Base-by-base conservation (phyloP, 2,329 filamentous ascomycete species). In the Arthrobotrys megalospora region DNA sequence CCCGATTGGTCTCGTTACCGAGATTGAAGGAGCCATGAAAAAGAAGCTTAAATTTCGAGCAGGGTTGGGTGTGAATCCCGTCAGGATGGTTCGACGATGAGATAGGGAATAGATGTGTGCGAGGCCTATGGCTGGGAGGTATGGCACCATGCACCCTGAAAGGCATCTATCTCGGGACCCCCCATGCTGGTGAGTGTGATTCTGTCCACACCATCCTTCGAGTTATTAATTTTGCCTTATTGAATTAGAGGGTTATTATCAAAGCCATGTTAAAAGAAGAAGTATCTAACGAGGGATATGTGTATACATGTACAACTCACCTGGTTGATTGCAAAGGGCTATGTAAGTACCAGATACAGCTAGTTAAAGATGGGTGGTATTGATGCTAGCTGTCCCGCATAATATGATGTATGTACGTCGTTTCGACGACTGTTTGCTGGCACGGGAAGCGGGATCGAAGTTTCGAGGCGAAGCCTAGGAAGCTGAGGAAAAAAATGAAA, bases 41-140 rank as follows among this genome's bases (percentile, higher is more conserved):
- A 73, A 75, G 70, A 75, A 75, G 70, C 70, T 75, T 75, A 75
- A 75, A 63, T 75, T 52, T 63, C 34, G 43, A 47, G 41, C 53
- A 43, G 55, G 64, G 64, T 45, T 50, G 16, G 48, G 24, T 36
- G 34, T 60, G 55, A 60, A 36, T 66, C 32, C 63, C 63, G 28
- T 32, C 32, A 66, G 34, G n/a, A 38, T 53, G 53, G 67, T 58
- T 63, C 47, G 53, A 63, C 53, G 52, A 62, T 45, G 52, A 53
- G 65, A 68, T 58, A 68, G 36, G 28, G 6, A 69, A 60, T 43
- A 21, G n/a, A 32, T 48, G 58, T 28, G 34, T 60, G 55, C 24
- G 34, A 43, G 55, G 12, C 45, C 55, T 65, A 66, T 38, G 52
- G 52, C n/a, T 6, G 16, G 32, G n/a, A 58, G 16, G n/a, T 36